A percentile compares a stretch with the other conserved stretches of the same genome.
These are phyloP conservation scores for Avena sativa DNA, from an alignment of 176 grass and related monocot species.

Conservation along the genomic window DNA sequence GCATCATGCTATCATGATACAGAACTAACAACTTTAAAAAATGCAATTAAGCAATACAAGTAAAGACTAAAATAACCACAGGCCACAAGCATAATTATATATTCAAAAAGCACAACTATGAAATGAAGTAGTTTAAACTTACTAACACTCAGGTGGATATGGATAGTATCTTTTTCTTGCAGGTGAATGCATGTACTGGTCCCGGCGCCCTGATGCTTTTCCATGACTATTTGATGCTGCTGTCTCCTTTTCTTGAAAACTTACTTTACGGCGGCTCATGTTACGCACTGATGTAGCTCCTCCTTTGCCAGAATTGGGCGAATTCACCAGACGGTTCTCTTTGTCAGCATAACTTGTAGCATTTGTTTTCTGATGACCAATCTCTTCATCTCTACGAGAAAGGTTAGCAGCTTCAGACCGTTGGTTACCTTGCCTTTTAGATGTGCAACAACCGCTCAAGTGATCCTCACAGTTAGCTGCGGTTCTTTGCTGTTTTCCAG, in stretches of 20 bases:
- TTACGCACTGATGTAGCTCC: constrained; percentile 41
- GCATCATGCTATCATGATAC: constrained; percentile 5
- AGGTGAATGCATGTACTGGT: constrained; percentile 33
- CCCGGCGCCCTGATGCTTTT: constrained; percentile 30
- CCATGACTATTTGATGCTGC: neutral
- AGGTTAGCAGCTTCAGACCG: neutral
- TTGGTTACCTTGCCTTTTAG: constrained; percentile 28
- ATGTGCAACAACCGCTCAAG: constrained; percentile 3
- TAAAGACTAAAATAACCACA: neutral
- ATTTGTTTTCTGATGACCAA: constrained; percentile 19
- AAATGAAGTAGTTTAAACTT: constrained; percentile 40
- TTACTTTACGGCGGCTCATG: constrained; percentile 18
- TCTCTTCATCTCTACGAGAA: constrained; percentile 6
- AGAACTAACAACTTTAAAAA: neutral
- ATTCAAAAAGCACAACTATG: neutral
- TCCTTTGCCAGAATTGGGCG: constrained; percentile 20
- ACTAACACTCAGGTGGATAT: constrained; percentile 43
- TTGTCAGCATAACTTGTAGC: neutral
- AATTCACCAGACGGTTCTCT: neutral
- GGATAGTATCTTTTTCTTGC: constrained; percentile 39
- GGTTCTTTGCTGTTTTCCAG: constrained; percentile 5
- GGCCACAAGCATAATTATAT: neutral
- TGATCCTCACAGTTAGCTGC: neutral
- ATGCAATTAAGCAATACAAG: neutral
- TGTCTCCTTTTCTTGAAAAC: constrained; percentile 2